Base-by-base conservation (phyloP, 2,329 filamentous ascomycete species). In the Raffaelea deltoideospora region DNA sequence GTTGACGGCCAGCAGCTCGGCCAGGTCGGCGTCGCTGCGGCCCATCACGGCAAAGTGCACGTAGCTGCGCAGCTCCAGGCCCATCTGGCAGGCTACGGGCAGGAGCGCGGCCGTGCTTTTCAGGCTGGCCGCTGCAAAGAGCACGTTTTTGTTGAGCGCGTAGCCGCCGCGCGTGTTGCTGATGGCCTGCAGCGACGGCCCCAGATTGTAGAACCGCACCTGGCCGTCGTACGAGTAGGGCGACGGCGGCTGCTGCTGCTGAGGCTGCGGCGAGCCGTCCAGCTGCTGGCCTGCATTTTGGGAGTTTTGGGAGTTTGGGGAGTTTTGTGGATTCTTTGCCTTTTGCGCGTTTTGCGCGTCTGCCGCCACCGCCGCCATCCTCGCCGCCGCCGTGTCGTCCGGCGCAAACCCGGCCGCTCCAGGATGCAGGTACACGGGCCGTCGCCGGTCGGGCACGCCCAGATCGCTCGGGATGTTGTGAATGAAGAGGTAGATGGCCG, bases 41-140 rank as follows among this genome's bases (percentile, higher is more conserved):
- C 86, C 79, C 59, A 92, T 69, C 4, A 96, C 58, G 0, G 73
- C 79, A 51, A 93, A 79, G 53, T 96, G 88, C 9, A 95, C 85
- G 43, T 75, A 68, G 49, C 75, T 93, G 40, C 69, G 64, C 38
- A 70, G 65, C 54, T 76, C 68, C 18, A 55, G 55, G 7, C 76
- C 77, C 87, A 95, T 95, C 48, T 83, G 72, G 55, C 90, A 96
- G 6, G 87, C 84, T 51, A 94, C 64, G 1, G 86, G 85, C 23
- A 94, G 60, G 37, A 95, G 54, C 23, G 70, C 69, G 0, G 82
- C 69, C 14, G 76, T 73, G 50, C 83, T 90, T 53, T 71, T 71
- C 35, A 92, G 57, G 42, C 69, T 86, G 0, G 82, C 77, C 4
- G 81, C 76, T 5, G 77, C 79, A 52, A 94, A 94, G 3, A 95